A percentile compares a stretch with the other conserved stretches of the same genome.
Conservation (phyloP, 176 grass and related monocot species). For the Eleusine coracana region DNA sequence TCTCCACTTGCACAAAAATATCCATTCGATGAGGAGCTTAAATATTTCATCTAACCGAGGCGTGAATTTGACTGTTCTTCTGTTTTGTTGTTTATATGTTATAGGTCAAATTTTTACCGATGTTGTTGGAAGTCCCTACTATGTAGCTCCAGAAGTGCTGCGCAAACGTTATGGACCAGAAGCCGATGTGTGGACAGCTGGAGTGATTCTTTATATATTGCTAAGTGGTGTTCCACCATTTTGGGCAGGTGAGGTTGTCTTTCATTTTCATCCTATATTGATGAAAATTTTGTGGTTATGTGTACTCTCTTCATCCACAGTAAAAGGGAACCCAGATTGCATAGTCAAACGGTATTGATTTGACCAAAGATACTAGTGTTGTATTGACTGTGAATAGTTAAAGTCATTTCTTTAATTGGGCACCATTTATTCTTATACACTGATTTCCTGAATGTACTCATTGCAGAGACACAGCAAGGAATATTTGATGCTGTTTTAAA, state of each 20-base stretch:
- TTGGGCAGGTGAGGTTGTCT: slow-evolving; percentile 56
- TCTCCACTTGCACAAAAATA: neutral
- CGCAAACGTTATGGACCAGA: slow-evolving; percentile 73
- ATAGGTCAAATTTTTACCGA: slow-evolving; percentile 83
- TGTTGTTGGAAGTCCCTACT: slow-evolving; percentile 91
- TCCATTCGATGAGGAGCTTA: neutral
- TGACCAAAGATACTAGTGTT: neutral
- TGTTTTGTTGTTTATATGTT: slow-evolving; percentile 23
- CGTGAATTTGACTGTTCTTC: neutral
- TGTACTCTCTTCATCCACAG: neutral
- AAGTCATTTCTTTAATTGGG: neutral
- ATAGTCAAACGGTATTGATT: neutral
- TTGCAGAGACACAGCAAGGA: slow-evolving; percentile 64
- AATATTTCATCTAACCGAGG: neutral
- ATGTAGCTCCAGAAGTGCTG: slow-evolving; percentile 87
- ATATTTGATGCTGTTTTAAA: slow-evolving; percentile 76
- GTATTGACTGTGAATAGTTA: neutral
- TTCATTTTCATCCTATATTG: slow-evolving; percentile 1
- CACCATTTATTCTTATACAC: slow-evolving; percentile 2
- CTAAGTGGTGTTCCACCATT: slow-evolving; percentile 84
- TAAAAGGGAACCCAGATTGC: neutral
- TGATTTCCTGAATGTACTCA: slow-evolving; percentile 35
- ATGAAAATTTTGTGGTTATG: neutral
- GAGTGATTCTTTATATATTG: slow-evolving; percentile 88
- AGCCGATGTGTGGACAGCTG: slow-evolving; percentile 96